These are phyloP conservation scores for Malus fusca DNA, from an alignment of 306 rosid genomes.

Conservation along the genomic window DNA sequence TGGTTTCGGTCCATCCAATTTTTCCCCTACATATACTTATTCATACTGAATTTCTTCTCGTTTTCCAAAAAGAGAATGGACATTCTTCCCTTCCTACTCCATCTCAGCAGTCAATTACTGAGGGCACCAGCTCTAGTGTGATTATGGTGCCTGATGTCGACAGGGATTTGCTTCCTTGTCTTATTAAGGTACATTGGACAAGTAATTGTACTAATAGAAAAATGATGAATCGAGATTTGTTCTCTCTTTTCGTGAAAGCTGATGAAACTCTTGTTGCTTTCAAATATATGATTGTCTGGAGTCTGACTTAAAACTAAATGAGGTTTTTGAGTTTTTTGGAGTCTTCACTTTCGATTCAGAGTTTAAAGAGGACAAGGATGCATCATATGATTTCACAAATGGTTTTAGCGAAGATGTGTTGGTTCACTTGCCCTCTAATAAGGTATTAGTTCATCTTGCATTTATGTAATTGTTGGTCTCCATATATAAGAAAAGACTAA, in stretches of 20 bases:
- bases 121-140: slow-evolving; percentile 28
- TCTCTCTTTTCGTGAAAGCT: not conserved
- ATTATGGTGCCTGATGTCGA: slow-evolving; percentile 20
- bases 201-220: not conserved
- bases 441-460: slow-evolving; percentile 35
- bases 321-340: slow-evolving; percentile 85
- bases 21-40: not conserved
- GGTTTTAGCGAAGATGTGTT: slow-evolving; percentile 49
- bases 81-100: slow-evolving; percentile 32
- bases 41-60: not conserved
- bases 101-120: slow-evolving; percentile 26
- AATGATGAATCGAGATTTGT: not conserved
- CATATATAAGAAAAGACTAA: not conserved
- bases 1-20: no score
- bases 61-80: slow-evolving; percentile 59
- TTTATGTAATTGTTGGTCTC: not conserved
- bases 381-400: slow-evolving; percentile 38
- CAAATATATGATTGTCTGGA: slow-evolving; percentile 76
- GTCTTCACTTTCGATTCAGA: slow-evolving; percentile 60
- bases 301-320: slow-evolving; percentile 80
- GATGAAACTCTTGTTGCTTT: slow-evolving; percentile 7
- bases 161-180: slow-evolving; percentile 42
- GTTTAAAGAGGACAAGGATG: slow-evolving; percentile 37
- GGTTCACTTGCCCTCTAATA: slow-evolving; percentile 46
- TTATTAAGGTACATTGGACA: slow-evolving; percentile 54